These are phyloP conservation scores for Prunus dulcis DNA, from an alignment of 306 rosid genomes.

Conservation along the genomic window DNA sequence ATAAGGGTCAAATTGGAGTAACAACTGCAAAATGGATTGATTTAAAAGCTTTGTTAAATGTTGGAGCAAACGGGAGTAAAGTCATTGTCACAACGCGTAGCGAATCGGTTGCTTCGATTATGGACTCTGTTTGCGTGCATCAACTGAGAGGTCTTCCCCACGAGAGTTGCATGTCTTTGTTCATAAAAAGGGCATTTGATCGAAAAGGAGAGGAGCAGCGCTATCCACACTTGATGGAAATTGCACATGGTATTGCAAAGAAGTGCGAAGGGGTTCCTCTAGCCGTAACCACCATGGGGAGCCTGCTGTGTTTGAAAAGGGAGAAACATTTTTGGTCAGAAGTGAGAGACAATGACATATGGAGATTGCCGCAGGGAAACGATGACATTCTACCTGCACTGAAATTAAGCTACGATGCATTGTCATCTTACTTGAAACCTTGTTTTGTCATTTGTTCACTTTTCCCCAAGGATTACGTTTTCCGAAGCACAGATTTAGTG, in stretches of 20 bases:
- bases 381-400: constrained; percentile 26
- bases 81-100: constrained; percentile 26
- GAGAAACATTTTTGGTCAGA: constrained; percentile 3
- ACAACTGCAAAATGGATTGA: constrained; percentile 12
- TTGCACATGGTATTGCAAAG: constrained; percentile 21
- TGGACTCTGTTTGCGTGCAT: background rate
- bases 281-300: constrained; percentile 32
- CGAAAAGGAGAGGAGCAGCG: constrained; percentile 14
- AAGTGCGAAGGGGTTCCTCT: constrained; percentile 39
- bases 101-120: background rate
- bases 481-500: background rate
- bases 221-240: background rate
- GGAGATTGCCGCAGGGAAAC: constrained; percentile 19
- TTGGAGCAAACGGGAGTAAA: constrained; percentile 27
- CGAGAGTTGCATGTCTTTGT: constrained; percentile 13
- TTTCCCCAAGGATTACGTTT: background rate
- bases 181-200: constrained; percentile 33
- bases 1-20: constrained; percentile 3
- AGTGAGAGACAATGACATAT: constrained; percentile 32
- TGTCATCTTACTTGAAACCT: constrained; percentile 26
- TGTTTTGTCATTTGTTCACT: constrained; percentile 32
- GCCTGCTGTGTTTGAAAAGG: constrained; percentile 5
- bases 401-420: constrained; percentile 31
- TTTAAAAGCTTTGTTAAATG: constrained; percentile 4
- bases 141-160: constrained; percentile 1